Percentiles rank a stretch among this genome's conserved stretches.
Conservation (phyloP, 306 rosid species). For the Quercus robur region DNA sequence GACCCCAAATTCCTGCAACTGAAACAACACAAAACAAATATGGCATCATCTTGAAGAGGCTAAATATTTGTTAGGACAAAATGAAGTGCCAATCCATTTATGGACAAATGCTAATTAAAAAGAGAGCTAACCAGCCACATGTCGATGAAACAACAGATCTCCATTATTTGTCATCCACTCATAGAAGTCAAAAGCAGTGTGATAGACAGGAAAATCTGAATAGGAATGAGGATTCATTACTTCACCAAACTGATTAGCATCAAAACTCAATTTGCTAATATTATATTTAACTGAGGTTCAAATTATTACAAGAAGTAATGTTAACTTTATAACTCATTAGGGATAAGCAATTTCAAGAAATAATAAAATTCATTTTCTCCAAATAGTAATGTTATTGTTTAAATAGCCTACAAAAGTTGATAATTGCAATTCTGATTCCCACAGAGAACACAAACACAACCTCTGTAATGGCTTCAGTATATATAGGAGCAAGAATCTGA, state of each 20-base stretch:
- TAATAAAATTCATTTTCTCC: not conserved
- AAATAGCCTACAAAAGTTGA: not conserved
- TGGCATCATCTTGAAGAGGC: no score
- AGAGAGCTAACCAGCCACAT: no score
- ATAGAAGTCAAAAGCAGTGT: no score
- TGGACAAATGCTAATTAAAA: no score
- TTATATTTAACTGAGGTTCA: not conserved
- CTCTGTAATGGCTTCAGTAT: not conserved
- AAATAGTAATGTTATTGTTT: not conserved
- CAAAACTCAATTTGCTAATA: not conserved
- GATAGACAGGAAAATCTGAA: conserved; percentile 29
- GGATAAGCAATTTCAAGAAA: not conserved
- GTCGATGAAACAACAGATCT: no score
- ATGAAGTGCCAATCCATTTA: no score
- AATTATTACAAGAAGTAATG: not conserved
- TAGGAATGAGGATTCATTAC: conserved; percentile 10
- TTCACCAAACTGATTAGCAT: not conserved
- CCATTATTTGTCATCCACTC: no score
- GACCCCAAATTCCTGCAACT: no score
- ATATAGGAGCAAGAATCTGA: not conserved
- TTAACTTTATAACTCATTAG: not conserved
- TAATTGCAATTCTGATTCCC: not conserved
- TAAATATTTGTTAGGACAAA: no score
- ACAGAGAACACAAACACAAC: not conserved
- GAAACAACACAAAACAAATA: no score